These are phyloP conservation scores for Pythium volutum DNA, from an alignment of 352 stramenopile species.

Conservation along the genomic window DNA sequence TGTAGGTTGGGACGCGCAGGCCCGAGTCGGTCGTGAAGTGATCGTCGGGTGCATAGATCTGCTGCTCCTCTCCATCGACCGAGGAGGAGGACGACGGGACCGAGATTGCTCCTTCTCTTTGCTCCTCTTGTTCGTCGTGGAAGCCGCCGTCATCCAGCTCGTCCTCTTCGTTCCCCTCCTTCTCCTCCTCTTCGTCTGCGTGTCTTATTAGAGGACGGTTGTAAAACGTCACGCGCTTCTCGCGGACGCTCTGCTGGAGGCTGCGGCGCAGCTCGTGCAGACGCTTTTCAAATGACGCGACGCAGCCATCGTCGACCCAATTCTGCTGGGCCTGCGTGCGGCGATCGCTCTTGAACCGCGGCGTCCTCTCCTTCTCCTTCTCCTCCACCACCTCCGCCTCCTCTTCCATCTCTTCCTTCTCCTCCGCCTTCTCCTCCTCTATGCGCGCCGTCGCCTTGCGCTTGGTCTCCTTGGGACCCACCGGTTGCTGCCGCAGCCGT, in stretches of 20 bases:
- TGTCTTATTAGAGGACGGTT: conserved; percentile 7
- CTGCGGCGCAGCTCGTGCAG: conserved; percentile 9
- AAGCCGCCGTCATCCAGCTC: conserved; percentile 34
- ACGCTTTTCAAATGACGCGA: conserved; percentile 19
- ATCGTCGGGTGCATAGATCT: conserved; percentile 47
- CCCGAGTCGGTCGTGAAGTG: conserved; percentile 59
- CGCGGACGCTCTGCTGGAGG: conserved; percentile 12
- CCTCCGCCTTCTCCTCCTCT: neutral
- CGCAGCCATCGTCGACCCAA: conserved; percentile 31
- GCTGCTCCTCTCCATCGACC: neutral
- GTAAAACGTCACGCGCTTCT: conserved; percentile 25
- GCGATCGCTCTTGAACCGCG: conserved; percentile 12
- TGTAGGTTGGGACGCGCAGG: conserved; percentile 61
- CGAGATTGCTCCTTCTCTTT: neutral
- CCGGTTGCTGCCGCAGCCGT: conserved; percentile 12
- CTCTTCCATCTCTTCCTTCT: conserved; percentile 4
- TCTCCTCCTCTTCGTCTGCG: neutral
- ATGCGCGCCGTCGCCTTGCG: neutral
- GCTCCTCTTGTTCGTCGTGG: conserved; percentile 23
- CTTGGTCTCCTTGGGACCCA: neutral
- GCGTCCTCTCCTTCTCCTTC: neutral
- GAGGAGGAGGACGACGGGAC: neutral
- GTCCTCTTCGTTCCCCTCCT: conserved; percentile 10
- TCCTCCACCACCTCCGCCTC: conserved; percentile 1
- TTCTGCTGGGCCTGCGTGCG: conserved; percentile 22